Evolutionary conservation across 805 yeast genomes (phyloP).

Genomic region (Hyphopichia homilentoma): DNA sequence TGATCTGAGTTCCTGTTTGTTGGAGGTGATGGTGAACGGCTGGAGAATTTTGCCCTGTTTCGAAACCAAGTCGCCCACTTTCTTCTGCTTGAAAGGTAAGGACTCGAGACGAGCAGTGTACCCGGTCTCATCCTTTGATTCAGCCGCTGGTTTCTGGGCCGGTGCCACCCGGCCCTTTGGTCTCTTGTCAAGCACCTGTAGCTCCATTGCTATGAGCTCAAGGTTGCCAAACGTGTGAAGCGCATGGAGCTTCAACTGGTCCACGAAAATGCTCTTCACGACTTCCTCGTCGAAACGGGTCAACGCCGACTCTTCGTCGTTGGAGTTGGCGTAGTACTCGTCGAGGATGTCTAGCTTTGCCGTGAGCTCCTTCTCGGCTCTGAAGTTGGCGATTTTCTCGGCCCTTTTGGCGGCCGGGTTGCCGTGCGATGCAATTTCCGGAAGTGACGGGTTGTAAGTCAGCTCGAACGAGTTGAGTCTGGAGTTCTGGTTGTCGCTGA

Average conservation of each 20-base stretch:
- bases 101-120: conserved; percentile 65
- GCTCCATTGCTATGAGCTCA: conserved; percentile 62
- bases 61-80: conserved; percentile 43
- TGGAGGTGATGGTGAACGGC: conserved; percentile 72
- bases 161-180: too few relatives aligned
- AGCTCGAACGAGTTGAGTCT: conserved; percentile 40
- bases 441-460: conserved; percentile 38
- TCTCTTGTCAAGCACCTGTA: conserved; percentile 53
- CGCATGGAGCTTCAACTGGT: conserved; percentile 51
- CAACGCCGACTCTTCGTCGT: conserved; percentile 15
- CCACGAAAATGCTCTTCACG: conserved; percentile 51
- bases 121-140: conserved; percentile 29
- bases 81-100: conserved; percentile 25
- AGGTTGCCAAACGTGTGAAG: conserved; percentile 52
- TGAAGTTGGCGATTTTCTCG: conserved; percentile 68
- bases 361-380: conserved; percentile 53
- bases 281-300: conserved; percentile 59
- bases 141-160: conserved; percentile 4
- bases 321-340: conserved; percentile 14
- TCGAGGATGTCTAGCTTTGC: conserved; percentile 39
- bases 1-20: conserved; percentile 51
- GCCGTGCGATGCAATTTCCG: conserved; percentile 22
- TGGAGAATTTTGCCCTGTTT: conserved; percentile 74
- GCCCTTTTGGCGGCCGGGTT: conserved; percentile 53
- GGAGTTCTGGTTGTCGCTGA: conserved; percentile 32